Evolutionary conservation across 768 basidiomycete species (phyloP).

Genomic region (Boletus huronensis): DNA sequence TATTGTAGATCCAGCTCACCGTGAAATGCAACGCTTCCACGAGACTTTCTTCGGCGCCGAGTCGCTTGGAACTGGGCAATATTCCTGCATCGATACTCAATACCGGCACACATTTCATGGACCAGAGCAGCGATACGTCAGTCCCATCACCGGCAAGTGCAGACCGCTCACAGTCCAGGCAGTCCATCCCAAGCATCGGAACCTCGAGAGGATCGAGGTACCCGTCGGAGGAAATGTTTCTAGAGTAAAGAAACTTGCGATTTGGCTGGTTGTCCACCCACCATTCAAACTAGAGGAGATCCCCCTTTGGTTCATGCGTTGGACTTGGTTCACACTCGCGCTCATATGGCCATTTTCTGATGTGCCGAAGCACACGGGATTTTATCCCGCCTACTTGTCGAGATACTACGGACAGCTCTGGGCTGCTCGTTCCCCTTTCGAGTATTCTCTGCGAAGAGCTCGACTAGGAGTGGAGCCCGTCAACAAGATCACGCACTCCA

Average conservation of each 20-base stretch:
- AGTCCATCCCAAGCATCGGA: conserved; percentile 6
- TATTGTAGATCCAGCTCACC: neutral
- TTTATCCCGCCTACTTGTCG: conserved; percentile 19
- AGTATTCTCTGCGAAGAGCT: conserved; percentile 16
- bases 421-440: conserved; percentile 19
- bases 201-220: neutral
- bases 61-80: neutral
- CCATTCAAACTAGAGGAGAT: neutral
- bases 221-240: neutral
- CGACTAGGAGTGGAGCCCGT: conserved; percentile 1
- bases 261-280: conserved; percentile 12
- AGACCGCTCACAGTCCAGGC: conserved; percentile 24
- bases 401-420: conserved; percentile 24
- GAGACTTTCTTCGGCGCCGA: neutral
- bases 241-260: conserved; percentile 11
- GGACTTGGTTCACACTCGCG: conserved; percentile 16
- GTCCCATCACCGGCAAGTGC: conserved; percentile 19
- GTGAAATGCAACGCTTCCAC: neutral
- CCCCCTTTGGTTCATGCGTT: conserved; percentile 12
- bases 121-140: conserved; percentile 20
- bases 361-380: neutral
- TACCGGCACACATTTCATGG: conserved; percentile 15
- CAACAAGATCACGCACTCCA: conserved; percentile 8
- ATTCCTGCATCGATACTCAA: conserved; percentile 18
- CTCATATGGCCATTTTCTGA: conserved; percentile 15